phyloP scores from a whole-genome alignment of 2,329 filamentous ascomycete species.

The Penicillium sumatraense region DNA sequence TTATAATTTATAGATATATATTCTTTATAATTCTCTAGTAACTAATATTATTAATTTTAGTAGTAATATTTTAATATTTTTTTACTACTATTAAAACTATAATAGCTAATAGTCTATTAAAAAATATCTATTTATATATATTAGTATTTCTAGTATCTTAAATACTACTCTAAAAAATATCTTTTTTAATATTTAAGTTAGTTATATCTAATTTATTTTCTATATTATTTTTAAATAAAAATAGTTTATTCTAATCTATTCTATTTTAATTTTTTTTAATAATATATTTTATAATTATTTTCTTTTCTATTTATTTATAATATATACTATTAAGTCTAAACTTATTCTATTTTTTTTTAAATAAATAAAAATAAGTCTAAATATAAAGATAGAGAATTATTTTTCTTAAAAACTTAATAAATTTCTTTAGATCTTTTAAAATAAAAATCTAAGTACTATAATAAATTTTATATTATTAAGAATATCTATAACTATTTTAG shows the following conservation, averaged over 20 bases:
- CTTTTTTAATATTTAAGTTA: background rate
- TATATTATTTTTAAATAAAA: background rate
- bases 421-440: too few species aligned
- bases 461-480: background rate
- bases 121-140: background rate
- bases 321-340: background rate
- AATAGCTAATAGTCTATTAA: background rate
- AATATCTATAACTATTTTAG: background rate
- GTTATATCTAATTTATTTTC: background rate
- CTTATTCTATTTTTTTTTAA: background rate
- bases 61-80: background rate
- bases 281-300: background rate
- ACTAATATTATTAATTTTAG: background rate
- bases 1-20: too few species aligned
- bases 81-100: background rate
- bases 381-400: too few species aligned
- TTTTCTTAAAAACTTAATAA: too few species aligned
- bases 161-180: background rate
- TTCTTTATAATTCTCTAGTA: too few species aligned
- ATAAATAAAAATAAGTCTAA: slow-evolving; percentile 4
- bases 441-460: slow-evolving; percentile 4
- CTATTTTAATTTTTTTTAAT: background rate
- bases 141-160: background rate
- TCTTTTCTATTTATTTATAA: background rate
- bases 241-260: background rate